Conservation (phyloP, 495 filamentous ascomycete species). For the Penicillium malachiteum region DNA sequence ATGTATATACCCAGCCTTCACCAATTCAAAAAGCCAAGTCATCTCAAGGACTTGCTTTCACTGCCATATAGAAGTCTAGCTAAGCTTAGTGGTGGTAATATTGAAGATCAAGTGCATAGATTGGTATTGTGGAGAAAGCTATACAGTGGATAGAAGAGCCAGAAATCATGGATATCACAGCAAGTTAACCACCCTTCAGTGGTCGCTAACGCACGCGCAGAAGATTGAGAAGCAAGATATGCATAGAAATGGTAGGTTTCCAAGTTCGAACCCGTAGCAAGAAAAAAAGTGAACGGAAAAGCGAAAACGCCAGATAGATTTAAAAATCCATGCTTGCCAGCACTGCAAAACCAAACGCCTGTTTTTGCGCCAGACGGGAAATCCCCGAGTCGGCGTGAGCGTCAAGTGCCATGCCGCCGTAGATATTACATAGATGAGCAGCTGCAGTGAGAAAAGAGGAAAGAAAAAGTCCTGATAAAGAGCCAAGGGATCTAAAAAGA, state of each 20-base stretch:
- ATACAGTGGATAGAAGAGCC: not conserved
- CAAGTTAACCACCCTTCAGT: not conserved
- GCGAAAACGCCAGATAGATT: constrained; percentile 12
- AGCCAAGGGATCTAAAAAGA: constrained; percentile 23
- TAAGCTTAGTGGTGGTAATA: too few relatives aligned
- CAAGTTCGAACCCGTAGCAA: too few relatives aligned
- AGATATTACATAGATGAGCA: constrained; percentile 21
- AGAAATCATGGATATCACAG: not conserved
- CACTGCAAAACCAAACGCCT: constrained; percentile 27
- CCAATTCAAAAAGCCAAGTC: not conserved
- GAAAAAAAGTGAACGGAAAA: not conserved
- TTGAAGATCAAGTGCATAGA: too few relatives aligned
- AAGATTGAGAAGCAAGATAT: constrained; percentile 2
- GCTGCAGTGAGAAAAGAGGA: constrained; percentile 5
- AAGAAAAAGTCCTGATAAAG: constrained; percentile 6
- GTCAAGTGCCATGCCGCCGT: constrained; percentile 31
- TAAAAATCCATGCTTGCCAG: constrained; percentile 17
- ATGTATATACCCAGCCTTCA: constrained; percentile 11
- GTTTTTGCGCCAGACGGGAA: constrained; percentile 25
- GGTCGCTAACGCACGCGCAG: not conserved
- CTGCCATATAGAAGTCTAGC: too few relatives aligned
- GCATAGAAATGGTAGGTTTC: constrained; percentile 1
- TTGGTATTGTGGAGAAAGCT: not conserved
- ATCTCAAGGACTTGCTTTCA: too few relatives aligned
- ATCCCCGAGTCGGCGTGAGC: constrained; percentile 20